A percentile compares a stretch with the other conserved stretches of the same genome.
phyloP scores from a whole-genome alignment of 2,329 filamentous ascomycete genomes.

The Colletotrichum viniferum region DNA sequence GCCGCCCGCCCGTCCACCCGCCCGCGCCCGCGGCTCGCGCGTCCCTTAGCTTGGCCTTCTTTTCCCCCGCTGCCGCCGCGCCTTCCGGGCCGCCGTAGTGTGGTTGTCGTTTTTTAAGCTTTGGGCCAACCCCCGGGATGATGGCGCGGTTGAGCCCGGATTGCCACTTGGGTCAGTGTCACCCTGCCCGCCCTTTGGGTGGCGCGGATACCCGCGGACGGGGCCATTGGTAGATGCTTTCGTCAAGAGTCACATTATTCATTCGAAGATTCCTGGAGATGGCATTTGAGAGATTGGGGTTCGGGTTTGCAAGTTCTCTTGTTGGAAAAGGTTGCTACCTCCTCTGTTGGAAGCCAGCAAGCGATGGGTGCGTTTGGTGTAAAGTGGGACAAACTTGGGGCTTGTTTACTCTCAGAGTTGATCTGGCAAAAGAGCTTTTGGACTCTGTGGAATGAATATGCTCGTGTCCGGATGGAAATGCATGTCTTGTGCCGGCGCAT shows the following conservation, averaged over 20 bases:
- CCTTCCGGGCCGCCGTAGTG: neutral
- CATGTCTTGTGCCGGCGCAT: neutral
- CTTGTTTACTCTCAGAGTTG: neutral
- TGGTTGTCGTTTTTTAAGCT: neutral
- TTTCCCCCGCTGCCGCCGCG: neutral
- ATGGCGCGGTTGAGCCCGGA: neutral
- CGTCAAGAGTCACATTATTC: neutral
- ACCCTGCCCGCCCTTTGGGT: neutral
- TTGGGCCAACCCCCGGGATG: neutral
- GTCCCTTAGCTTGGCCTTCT: neutral
- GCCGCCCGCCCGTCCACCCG: neutral
- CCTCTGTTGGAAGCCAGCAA: neutral
- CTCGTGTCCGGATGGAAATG: neutral
- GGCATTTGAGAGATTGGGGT: neutral
- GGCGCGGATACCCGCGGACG: neutral
- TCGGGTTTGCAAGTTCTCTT: neutral
- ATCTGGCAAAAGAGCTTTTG: neutral
- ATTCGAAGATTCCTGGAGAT: neutral
- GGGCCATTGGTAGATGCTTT: neutral
- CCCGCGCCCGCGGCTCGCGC: neutral
- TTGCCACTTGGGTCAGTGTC: neutral
- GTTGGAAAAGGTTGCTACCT: neutral
- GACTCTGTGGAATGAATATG: neutral
- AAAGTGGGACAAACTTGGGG: neutral
- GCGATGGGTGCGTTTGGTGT: neutral